Conservation (phyloP, 495 filamentous ascomycete genomes). For the Aspergillus biplanus region DNA sequence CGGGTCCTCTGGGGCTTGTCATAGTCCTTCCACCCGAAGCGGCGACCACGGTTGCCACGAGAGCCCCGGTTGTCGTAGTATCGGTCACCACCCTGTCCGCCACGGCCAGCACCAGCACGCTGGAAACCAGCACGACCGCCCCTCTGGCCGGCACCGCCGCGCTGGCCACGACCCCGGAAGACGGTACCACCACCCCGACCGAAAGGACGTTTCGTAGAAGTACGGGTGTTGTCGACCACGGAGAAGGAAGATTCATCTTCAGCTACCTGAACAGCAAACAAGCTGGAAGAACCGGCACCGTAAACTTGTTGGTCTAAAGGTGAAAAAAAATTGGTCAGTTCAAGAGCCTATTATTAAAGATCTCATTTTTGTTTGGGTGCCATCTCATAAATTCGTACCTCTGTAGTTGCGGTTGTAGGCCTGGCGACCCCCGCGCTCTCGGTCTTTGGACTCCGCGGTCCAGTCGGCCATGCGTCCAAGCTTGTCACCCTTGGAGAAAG, state of each 20-base stretch:
- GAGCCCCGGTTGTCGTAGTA: slow-evolving; percentile 63
- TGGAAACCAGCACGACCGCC: slow-evolving; percentile 66
- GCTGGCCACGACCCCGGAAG: slow-evolving; percentile 82
- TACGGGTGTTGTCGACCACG: slow-evolving; percentile 91
- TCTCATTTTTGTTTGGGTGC: too few relatives aligned
- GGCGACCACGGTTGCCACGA: slow-evolving; percentile 65
- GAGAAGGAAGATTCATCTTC: slow-evolving; percentile 98
- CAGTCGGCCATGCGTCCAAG: slow-evolving; percentile 98
- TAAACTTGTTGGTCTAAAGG: slow-evolving; percentile 90
- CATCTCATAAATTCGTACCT: slow-evolving; percentile 59
- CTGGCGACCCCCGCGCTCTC: slow-evolving; percentile 77
- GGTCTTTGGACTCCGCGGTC: slow-evolving; percentile 91
- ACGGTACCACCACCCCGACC: slow-evolving; percentile 82
- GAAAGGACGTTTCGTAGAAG: slow-evolving; percentile 80
- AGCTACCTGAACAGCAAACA: slow-evolving; percentile 86
- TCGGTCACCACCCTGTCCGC: slow-evolving; percentile 55
- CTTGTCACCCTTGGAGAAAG: slow-evolving; percentile 98
- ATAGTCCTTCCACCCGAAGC: slow-evolving; percentile 98
- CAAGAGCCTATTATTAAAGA: not conserved
- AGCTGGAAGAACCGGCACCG: slow-evolving; percentile 81
- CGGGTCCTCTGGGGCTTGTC: slow-evolving; percentile 97
- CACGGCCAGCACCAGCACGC: slow-evolving; percentile 66
- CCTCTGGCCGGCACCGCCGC: slow-evolving; percentile 55
- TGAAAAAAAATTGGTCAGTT: slow-evolving; percentile 8
- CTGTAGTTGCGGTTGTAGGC: slow-evolving; percentile 91